These are phyloP conservation scores for Dictyostelium firmibasis DNA, from an alignment of 78 protist species.

Conservation along the genomic window DNA sequence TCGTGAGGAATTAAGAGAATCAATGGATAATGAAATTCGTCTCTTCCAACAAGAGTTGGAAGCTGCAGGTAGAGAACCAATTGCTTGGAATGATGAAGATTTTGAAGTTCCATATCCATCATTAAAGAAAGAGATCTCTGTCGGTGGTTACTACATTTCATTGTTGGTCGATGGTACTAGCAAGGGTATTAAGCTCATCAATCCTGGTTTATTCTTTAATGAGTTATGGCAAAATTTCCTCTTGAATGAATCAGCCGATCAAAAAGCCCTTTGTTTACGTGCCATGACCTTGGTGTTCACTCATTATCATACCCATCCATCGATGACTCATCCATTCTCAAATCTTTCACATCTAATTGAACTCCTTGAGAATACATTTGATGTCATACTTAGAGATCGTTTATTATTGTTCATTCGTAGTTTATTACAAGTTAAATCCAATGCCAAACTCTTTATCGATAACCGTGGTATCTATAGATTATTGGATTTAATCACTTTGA, in stretches of 20 bases:
- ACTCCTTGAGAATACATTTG: slow-evolving; percentile 54
- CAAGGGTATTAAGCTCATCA: slow-evolving; percentile 26
- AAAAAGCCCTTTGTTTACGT: slow-evolving; percentile 79
- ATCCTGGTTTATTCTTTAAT: slow-evolving; percentile 82
- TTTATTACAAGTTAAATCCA: slow-evolving; percentile 55
- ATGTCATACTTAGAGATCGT: slow-evolving; percentile 84
- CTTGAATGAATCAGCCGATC: slow-evolving; percentile 29
- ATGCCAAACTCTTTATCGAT: slow-evolving; percentile 86
- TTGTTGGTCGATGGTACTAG: slow-evolving; percentile 81
- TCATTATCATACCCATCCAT: slow-evolving; percentile 33
- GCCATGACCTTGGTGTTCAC: slow-evolving; percentile 89
- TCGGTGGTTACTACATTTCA: slow-evolving; percentile 88
- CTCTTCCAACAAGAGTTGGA: slow-evolving; percentile 70
- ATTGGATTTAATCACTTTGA: slow-evolving; percentile 81
- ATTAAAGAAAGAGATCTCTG: slow-evolving; percentile 78
- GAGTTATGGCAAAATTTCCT: slow-evolving; percentile 93
- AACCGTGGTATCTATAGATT: slow-evolving; percentile 76
- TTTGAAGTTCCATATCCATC: slow-evolving; percentile 87
- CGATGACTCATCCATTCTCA: slow-evolving; percentile 56
- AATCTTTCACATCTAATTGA: slow-evolving; percentile 71
- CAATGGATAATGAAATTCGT: slow-evolving; percentile 81
- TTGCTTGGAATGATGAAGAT: slow-evolving; percentile 91
- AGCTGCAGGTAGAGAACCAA: slow-evolving; percentile 43
- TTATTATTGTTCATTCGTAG: slow-evolving; percentile 75
- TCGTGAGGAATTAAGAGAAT: slow-evolving; percentile 91